Conservation (phyloP, 1,139 yeast genomes). For the Pichia sp. region DNA sequence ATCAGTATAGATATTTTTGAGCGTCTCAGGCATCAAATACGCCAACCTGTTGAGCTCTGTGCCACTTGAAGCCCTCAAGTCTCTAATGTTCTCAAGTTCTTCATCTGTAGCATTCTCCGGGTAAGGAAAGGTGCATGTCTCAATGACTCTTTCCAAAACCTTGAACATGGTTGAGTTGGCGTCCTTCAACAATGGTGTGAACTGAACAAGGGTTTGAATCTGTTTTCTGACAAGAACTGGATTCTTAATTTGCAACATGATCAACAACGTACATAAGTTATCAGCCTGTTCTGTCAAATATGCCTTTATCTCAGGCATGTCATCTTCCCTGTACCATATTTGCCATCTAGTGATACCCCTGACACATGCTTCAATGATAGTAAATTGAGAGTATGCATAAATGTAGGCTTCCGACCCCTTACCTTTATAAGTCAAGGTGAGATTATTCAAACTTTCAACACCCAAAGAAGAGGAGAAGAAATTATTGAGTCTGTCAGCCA, state of each 20-base stretch:
- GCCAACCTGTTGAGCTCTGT: conserved; percentile 92
- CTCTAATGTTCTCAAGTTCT: conserved; percentile 74
- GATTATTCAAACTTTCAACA: conserved; percentile 48
- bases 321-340: conserved; percentile 72
- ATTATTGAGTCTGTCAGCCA: conserved; percentile 61
- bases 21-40: conserved; percentile 85
- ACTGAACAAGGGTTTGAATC: conserved; percentile 91
- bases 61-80: conserved; percentile 86
- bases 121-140: conserved; percentile 80
- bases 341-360: conserved; percentile 97
- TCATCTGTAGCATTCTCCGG: conserved; percentile 64
- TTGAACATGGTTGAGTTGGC: conserved; percentile 62
- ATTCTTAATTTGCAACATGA: conserved; percentile 69
- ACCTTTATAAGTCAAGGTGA: conserved; percentile 45
- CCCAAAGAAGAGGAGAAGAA: conserved; percentile 78
- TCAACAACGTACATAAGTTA: conserved; percentile 65
- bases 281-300: conserved; percentile 61
- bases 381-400: conserved; percentile 75
- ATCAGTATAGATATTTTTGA: conserved; percentile 73
- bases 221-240: conserved; percentile 80
- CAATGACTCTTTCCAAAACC: conserved; percentile 78
- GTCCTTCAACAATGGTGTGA: conserved; percentile 85
- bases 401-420: conserved; percentile 66
- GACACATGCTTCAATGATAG: conserved; percentile 81
- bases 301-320: conserved; percentile 50